Evolutionary conservation across 2,329 filamentous ascomycete species (phyloP).

Genomic region (Fusarium sp.): DNA sequence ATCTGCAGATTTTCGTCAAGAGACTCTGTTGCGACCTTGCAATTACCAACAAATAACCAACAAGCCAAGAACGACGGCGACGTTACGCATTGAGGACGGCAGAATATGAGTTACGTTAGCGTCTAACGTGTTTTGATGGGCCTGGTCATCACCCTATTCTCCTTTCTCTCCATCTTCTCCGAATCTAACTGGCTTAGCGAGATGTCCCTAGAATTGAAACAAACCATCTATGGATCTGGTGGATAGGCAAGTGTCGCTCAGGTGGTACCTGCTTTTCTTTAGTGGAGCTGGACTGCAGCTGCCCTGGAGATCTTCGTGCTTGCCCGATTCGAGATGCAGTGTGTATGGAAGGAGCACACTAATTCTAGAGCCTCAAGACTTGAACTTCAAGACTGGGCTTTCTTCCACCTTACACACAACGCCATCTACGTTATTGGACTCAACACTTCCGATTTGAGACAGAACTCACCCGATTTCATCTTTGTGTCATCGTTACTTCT

Average conservation of each 20-base stretch:
- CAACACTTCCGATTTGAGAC: not conserved
- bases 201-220: constrained; percentile 23
- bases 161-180: constrained; percentile 20
- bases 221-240: constrained; percentile 22
- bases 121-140: constrained; percentile 14
- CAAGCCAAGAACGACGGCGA: constrained; percentile 12
- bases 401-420: not conserved
- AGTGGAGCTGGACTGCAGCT: constrained; percentile 4
- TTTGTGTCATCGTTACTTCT: not conserved
- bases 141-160: not conserved
- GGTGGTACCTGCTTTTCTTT: constrained; percentile 7
- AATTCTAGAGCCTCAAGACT: constrained; percentile 20
- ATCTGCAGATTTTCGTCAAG: not conserved
- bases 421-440: constrained; percentile 9
- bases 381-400: not conserved
- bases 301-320: constrained; percentile 22
- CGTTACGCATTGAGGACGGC: constrained; percentile 26
- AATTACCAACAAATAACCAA: constrained; percentile 15
- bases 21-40: not conserved
- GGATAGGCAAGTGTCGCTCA: constrained; percentile 10
- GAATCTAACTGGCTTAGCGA: constrained; percentile 4
- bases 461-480: not conserved
- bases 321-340: not conserved
- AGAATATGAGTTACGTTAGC: constrained; percentile 14
- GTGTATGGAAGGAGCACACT: constrained; percentile 1